Percentiles rank a stretch among this genome's conserved stretches.
Evolutionary conservation across 768 basidiomycete species (phyloP).

Genomic region (Coprinopsis marcescibilis): DNA sequence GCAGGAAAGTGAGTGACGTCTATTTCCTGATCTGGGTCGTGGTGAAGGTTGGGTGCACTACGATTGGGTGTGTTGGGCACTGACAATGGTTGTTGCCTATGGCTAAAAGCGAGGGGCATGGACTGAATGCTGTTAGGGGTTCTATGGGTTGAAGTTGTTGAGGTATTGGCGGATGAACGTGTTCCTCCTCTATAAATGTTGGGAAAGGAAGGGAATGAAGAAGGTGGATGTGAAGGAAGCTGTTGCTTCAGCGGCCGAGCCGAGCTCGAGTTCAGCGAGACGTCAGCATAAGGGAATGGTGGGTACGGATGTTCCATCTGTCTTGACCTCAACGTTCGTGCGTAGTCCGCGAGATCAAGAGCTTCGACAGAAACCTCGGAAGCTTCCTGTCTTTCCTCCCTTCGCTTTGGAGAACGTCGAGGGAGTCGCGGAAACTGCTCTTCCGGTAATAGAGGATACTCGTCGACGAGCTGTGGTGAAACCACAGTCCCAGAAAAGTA

Average conservation of each 20-base stretch:
- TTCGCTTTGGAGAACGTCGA: constrained; percentile 14
- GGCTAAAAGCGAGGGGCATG: constrained; percentile 18
- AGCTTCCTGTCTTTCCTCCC: constrained; percentile 45
- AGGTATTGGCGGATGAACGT: constrained; percentile 27
- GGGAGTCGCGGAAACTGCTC: constrained; percentile 16
- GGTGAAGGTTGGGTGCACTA: constrained; percentile 17
- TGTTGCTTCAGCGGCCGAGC: constrained; percentile 17
- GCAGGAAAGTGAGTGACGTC: constrained; percentile 59
- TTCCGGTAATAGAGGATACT: constrained; percentile 16
- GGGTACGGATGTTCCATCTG: constrained; percentile 30
- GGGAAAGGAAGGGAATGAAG: constrained; percentile 36
- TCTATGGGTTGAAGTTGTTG: constrained; percentile 15
- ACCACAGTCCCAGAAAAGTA: constrained; percentile 10
- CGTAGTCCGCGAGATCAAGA: constrained; percentile 69
- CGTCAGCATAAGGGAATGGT: constrained; percentile 15
- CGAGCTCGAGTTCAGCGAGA: constrained; percentile 4
- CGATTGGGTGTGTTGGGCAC: constrained; percentile 36
- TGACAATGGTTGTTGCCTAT: constrained; percentile 39
- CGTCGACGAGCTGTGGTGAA: constrained; percentile 13
- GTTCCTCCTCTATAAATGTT: constrained; percentile 40
- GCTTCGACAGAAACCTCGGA: constrained; percentile 68
- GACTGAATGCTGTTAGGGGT: constrained; percentile 21
- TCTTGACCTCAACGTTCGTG: constrained; percentile 40
- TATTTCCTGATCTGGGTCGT: constrained; percentile 36
- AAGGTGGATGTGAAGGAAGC: constrained; percentile 22